phyloP scores from a whole-genome alignment of 768 basidiomycete species.

The Boletus rubescentipes region DNA sequence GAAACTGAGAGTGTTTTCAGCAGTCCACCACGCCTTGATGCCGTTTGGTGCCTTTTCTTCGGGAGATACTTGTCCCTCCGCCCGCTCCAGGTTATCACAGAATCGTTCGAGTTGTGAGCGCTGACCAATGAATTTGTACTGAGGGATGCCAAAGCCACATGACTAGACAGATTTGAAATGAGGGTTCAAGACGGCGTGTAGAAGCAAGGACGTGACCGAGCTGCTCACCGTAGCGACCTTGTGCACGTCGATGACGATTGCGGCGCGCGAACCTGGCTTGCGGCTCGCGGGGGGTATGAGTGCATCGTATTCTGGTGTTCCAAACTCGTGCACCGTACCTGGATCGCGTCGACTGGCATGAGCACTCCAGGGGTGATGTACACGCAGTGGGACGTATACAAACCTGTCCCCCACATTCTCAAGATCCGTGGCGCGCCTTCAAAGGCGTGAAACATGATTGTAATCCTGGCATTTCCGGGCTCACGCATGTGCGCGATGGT shows the following conservation, averaged over 20 bases:
- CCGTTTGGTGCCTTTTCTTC: slow-evolving; percentile 37
- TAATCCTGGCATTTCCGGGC: slow-evolving; percentile 54
- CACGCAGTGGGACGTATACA: slow-evolving; percentile 3
- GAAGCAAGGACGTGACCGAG: background rate
- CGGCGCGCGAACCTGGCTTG: slow-evolving; percentile 56
- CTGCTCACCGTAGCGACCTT: slow-evolving; percentile 50
- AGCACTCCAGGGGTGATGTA: background rate
- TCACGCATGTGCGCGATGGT: slow-evolving; percentile 63
- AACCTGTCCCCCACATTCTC: slow-evolving; percentile 61
- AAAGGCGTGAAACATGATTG: slow-evolving; percentile 61
- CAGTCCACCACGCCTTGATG: slow-evolving; percentile 55
- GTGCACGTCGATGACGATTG: slow-evolving; percentile 59
- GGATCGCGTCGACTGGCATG: background rate
- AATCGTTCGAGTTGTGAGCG: slow-evolving; percentile 52
- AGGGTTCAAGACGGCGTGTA: background rate
- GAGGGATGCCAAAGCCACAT: slow-evolving; percentile 65
- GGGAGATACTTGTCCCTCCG: slow-evolving; percentile 33
- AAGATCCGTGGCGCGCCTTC: slow-evolving; percentile 57
- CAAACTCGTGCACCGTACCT: slow-evolving; percentile 64
- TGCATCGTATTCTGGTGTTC: slow-evolving; percentile 56
- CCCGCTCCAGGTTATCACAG: slow-evolving; percentile 43
- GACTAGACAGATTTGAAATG: slow-evolving; percentile 42
- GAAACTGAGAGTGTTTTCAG: slow-evolving; percentile 48
- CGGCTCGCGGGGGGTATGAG: slow-evolving; percentile 48
- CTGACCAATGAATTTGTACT: slow-evolving; percentile 55